These are phyloP conservation scores for Coemansia sp. DNA, from an alignment of 192 early-diverging fungal genomes.

Conservation along the genomic window DNA sequence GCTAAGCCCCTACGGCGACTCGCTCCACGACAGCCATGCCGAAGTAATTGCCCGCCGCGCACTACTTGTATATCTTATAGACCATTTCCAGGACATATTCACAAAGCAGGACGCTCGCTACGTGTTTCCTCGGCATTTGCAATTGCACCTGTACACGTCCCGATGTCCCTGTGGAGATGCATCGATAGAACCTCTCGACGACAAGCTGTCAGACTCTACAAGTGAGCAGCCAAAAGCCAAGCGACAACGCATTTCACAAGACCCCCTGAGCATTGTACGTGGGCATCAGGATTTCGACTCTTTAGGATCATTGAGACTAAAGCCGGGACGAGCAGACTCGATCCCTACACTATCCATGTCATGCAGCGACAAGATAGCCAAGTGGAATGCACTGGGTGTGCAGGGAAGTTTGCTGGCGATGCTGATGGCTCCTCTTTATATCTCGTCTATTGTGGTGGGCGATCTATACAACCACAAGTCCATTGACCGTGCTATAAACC, in stretches of 20 bases:
- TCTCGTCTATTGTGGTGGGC: constrained; percentile 62
- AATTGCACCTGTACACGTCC: constrained; percentile 37
- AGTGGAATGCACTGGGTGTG: constrained; percentile 81
- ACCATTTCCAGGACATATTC: neutral
- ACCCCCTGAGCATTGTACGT: constrained; percentile 2
- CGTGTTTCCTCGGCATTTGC: constrained; percentile 1
- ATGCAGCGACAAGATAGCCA: constrained; percentile 86
- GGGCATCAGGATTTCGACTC: constrained; percentile 16
- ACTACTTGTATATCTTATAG: constrained; percentile 32
- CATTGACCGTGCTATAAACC: constrained; percentile 66
- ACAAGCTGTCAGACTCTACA: neutral
- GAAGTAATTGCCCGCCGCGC: constrained; percentile 82
- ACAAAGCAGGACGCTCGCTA: neutral
- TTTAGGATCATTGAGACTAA: constrained; percentile 19
- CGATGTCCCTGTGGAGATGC: constrained; percentile 49
- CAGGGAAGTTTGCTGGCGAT: constrained; percentile 66
- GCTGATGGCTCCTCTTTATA: constrained; percentile 67
- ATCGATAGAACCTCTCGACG: constrained; percentile 11
- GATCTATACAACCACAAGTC: constrained; percentile 64
- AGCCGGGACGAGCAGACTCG: constrained; percentile 50
- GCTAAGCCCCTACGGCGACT: constrained; percentile 59
- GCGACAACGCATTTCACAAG: constrained; percentile 9
- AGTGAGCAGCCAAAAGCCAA: constrained; percentile 9
- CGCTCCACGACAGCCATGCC: constrained; percentile 82
- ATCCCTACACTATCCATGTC: constrained; percentile 51